phyloP scores from a whole-genome alignment of 441 rosid species.

The Jatropha multifida region DNA sequence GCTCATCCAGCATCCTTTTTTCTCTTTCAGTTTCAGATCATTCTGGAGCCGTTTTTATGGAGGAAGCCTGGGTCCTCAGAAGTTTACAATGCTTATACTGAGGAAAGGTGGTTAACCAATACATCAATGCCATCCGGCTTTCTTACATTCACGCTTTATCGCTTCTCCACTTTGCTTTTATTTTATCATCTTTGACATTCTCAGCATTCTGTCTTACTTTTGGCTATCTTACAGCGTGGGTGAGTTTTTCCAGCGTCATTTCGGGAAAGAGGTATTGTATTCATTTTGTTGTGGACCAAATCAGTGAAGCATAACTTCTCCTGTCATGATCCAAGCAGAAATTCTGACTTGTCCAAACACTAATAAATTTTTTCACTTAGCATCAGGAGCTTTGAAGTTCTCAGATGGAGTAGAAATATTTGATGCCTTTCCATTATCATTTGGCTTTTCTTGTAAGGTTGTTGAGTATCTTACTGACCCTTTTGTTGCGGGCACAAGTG shows the following conservation, averaged over 20 bases:
- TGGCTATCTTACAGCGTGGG: slow-evolving; percentile 65
- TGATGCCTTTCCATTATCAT: slow-evolving; percentile 14
- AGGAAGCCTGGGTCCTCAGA: slow-evolving; percentile 54
- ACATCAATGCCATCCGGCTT: neutral
- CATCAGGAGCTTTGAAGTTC: neutral
- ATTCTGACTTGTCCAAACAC: neutral
- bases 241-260: slow-evolving; percentile 85
- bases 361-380: neutral
- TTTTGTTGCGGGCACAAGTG: slow-evolving; percentile 93
- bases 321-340: neutral
- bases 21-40: slow-evolving; percentile 61
- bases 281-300: slow-evolving; percentile 18
- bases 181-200: slow-evolving; percentile 17
- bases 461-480: slow-evolving; percentile 97
- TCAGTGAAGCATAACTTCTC: slow-evolving; percentile 13
- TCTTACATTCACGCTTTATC: neutral
- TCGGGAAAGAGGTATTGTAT: slow-evolving; percentile 80
- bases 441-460: slow-evolving; percentile 48
- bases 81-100: slow-evolving; percentile 36
- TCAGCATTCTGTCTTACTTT: slow-evolving; percentile 18
- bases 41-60: slow-evolving; percentile 90
- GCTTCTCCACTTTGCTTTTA: neutral
- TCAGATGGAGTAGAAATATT: slow-evolving; percentile 1
- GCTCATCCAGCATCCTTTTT: slow-evolving; percentile 10
- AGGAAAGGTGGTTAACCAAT: slow-evolving; percentile 59